Conservation (phyloP, 2,329 filamentous ascomycete species). For the Venturia oleaginea region DNA sequence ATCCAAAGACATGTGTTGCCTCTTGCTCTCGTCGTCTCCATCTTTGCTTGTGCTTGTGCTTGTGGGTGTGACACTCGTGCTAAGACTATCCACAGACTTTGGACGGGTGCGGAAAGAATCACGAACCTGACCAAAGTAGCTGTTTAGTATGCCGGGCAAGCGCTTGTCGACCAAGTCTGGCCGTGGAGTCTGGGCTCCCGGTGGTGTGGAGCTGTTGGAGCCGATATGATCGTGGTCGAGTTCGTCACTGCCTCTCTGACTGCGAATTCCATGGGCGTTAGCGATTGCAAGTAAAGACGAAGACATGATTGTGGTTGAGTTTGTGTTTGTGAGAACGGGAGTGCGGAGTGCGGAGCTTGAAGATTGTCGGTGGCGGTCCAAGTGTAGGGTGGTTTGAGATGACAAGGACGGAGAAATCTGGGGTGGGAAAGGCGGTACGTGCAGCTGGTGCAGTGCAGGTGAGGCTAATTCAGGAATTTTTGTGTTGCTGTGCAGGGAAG, state of each 20-base stretch:
- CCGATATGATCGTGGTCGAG: slow-evolving; percentile 62
- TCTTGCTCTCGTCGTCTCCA: background rate
- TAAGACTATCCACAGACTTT: slow-evolving; percentile 29
- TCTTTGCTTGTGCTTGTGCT: slow-evolving; percentile 18
- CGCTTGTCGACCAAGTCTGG: slow-evolving; percentile 86
- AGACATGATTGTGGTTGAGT: slow-evolving; percentile 3
- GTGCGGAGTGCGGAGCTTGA: background rate
- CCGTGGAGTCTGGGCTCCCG: slow-evolving; percentile 84
- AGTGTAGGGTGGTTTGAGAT: background rate
- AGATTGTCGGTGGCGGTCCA: background rate
- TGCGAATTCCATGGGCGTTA: slow-evolving; percentile 6
- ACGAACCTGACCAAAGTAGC: slow-evolving; percentile 99
- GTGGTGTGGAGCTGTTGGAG: slow-evolving; percentile 73
- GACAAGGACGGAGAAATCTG: slow-evolving; percentile 11
- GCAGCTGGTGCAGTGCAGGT: slow-evolving; percentile 13
- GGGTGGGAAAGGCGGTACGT: slow-evolving; percentile 3
- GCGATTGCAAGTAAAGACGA: slow-evolving; percentile 6
- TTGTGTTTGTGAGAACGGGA: background rate
- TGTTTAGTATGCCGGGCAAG: slow-evolving; percentile 85
- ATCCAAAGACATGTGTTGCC: background rate
- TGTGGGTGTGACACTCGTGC: slow-evolving; percentile 17
- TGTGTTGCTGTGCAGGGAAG: slow-evolving; percentile 23
- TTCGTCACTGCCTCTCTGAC: slow-evolving; percentile 43
- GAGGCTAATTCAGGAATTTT: slow-evolving; percentile 21
- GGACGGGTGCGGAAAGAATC: slow-evolving; percentile 44